Percentiles rank a stretch among this genome's conserved stretches.
phyloP scores from a whole-genome alignment of 768 basidiomycete genomes.

The Tricholoma furcatifolium region DNA sequence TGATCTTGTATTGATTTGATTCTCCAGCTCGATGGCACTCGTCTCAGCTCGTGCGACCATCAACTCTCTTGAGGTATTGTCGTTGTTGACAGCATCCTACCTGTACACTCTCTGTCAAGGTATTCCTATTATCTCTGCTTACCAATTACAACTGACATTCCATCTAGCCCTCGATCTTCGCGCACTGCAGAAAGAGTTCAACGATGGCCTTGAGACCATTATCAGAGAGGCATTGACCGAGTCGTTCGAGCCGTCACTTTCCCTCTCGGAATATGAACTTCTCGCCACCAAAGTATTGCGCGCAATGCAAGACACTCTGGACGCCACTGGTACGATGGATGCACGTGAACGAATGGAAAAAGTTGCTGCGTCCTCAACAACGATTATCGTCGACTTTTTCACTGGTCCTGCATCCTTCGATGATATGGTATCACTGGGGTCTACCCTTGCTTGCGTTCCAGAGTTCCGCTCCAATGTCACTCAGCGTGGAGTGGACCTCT shows the following conservation, averaged over 20 bases:
- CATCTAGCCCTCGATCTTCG: slow-evolving; percentile 74
- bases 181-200: slow-evolving; percentile 68
- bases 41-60: slow-evolving; percentile 82
- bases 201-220: slow-evolving; percentile 44
- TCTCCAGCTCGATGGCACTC: slow-evolving; percentile 71
- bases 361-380: slow-evolving; percentile 61
- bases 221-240: slow-evolving; percentile 47
- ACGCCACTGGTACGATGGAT: slow-evolving; percentile 73
- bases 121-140: slow-evolving; percentile 12
- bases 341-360: slow-evolving; percentile 65
- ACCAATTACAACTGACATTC: neutral
- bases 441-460: slow-evolving; percentile 39
- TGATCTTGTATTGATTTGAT: slow-evolving; percentile 6
- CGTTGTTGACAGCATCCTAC: slow-evolving; percentile 72
- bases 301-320: slow-evolving; percentile 52
- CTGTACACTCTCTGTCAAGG: slow-evolving; percentile 73
- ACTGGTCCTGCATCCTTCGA: slow-evolving; percentile 33
- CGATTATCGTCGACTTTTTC: slow-evolving; percentile 64
- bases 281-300: slow-evolving; percentile 37
- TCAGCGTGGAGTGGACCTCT: slow-evolving; percentile 39
- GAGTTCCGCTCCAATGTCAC: slow-evolving; percentile 57
- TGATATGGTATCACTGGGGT: slow-evolving; percentile 28
- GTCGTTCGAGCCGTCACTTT: slow-evolving; percentile 43
- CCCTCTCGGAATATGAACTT: slow-evolving; percentile 27
- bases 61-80: slow-evolving; percentile 74